Evolutionary conservation across 2,329 filamentous ascomycete genomes (phyloP).

Genomic region (Fusarium xylarioides): DNA sequence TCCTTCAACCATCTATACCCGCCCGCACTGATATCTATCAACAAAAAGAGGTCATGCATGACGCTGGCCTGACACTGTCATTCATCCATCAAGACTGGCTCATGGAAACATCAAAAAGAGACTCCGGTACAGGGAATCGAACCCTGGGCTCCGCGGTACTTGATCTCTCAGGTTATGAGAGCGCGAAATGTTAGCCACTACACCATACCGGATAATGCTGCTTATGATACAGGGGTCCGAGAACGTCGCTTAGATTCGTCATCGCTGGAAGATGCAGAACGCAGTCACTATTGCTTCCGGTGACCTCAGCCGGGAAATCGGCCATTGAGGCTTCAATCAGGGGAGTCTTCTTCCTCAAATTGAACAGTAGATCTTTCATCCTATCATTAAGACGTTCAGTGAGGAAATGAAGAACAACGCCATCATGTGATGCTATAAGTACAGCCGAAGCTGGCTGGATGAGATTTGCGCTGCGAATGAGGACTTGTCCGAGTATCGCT

Average conservation of each 20-base stretch:
- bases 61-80: neutral
- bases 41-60: neutral
- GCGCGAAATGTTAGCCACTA: constrained; percentile 49
- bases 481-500: neutral
- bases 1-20: neutral
- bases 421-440: neutral
- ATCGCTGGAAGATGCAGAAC: neutral
- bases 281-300: neutral
- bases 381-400: neutral
- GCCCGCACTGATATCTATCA: neutral
- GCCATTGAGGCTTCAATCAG: neutral
- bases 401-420: constrained; percentile 1
- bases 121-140: constrained; percentile 30
- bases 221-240: neutral
- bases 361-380: neutral
- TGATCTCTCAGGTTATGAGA: constrained; percentile 41
- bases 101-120: neutral
- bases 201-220: constrained; percentile 43
- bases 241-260: fast-evolving
- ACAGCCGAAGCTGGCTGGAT: neutral
- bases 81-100: neutral
- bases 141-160: constrained; percentile 26
- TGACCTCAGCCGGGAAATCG: neutral
- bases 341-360: neutral
- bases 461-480: neutral